Evolutionary conservation across 2,329 filamentous ascomycete species (phyloP), one percentile per base, ranked within the genome.

Genomic region (Trichoderma cornu-damae): DNA sequence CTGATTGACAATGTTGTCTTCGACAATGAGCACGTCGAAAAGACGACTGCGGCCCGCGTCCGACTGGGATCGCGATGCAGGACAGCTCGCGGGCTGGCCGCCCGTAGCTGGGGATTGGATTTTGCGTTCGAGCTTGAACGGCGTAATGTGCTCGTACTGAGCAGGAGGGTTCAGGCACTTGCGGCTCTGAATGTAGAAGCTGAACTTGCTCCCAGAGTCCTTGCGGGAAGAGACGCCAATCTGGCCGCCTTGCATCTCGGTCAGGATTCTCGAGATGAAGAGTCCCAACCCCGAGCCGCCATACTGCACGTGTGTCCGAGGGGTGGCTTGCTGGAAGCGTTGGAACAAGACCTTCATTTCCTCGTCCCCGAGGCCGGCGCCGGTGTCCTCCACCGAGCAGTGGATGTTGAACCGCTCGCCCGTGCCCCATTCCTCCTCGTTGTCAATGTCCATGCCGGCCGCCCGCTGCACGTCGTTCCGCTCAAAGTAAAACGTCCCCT

Each of bases 221-320:
- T 83, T 79, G 60, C 81, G 75, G 0, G 86, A 89, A 1, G 80
- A 78, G 2, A 91, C 87, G 6, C 87, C 87, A 56, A 91, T 89
- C 67, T 90, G 86, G 2, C 88, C 88, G 12, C 88, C 88, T 71
- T 91, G 88, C 49, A 91, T 73, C 67, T 91, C 87, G 1, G 86
- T 88, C 48, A 92, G 73, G 64, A 88, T 87, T 35, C 87, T 79
- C 4, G 85, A 89, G 67, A 92, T 91, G 72, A 90, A 91, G 1
- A 92, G 74, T 0, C 86, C 86, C 0, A 89, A 73, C 0, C 86
- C 86, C 0, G 83, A 86, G 6, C 86, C 86, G 20, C 86, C 86
- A 61, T 89, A 89, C 61, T 87, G 83, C 2, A 89, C 84, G 65
- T 89, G 86, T 0, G 86, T 89, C 26, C 85, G 77, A 3, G 85